Percentiles rank a stretch among this genome's conserved stretches.
Conservation (phyloP, 169 alveolate genomes). For the Plasmodium reichenowi region DNA sequence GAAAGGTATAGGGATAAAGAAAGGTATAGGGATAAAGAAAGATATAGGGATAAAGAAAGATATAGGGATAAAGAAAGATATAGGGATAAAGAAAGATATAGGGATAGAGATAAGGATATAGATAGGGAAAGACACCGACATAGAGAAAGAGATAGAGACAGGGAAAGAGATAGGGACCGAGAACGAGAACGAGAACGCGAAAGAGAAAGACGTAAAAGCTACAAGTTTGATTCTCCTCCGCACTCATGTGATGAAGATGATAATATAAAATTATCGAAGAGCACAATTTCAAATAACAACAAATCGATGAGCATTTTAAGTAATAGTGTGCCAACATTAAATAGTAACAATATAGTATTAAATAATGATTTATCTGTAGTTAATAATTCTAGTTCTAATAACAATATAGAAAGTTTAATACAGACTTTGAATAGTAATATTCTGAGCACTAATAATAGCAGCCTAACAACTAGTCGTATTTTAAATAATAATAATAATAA, state of each 20-base stretch:
- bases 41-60: not conserved
- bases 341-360: conserved; percentile 11
- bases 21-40: too few relatives aligned
- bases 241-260: conserved; percentile 16
- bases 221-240: conserved; percentile 71
- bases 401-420: conserved; percentile 32
- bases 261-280: not conserved
- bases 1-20: not conserved
- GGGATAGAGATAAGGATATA: not conserved
- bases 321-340: not conserved
- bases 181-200: not conserved
- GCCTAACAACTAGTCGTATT: conserved; percentile 3
- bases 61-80: not conserved
- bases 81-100: not conserved
- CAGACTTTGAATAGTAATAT: conserved; percentile 31
- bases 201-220: conserved; percentile 19
- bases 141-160: not conserved
- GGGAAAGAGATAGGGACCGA: not conserved
- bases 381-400: not conserved
- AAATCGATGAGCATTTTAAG: not conserved
- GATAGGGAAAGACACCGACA: not conserved
- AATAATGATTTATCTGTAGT: not conserved
- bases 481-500: conserved; percentile 5
- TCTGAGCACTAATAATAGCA: not conserved
- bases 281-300: not conserved